phyloP scores from a whole-genome alignment of 2,329 filamentous ascomycete genomes.

The Chaetomiaceae sp. region DNA sequence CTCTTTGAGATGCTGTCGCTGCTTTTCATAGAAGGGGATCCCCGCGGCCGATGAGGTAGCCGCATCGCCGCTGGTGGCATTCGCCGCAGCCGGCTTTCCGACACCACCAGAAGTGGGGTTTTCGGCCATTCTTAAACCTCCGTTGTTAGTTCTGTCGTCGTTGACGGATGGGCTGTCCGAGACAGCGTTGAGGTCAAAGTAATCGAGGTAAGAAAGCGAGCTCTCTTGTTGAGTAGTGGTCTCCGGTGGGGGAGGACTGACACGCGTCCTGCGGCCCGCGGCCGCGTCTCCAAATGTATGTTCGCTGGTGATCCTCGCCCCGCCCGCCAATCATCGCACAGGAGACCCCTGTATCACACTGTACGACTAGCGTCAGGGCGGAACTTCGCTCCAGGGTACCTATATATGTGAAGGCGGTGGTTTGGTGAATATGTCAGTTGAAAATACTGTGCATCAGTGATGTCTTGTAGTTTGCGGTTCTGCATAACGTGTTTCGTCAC shows the following conservation, averaged over 20 bases:
- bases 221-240: too few species aligned
- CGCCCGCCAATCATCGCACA: conserved; percentile 2
- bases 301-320: too few species aligned
- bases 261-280: too few species aligned
- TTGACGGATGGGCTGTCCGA: too few species aligned
- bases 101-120: not conserved
- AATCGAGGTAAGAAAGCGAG: not conserved
- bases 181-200: not conserved
- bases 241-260: too few species aligned
- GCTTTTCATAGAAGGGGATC: conserved; percentile 67
- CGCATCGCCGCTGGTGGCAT: conserved; percentile 3
- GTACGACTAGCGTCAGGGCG: not conserved
- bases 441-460: too few species aligned
- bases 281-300: not conserved
- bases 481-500: too few species aligned
- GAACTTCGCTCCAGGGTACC: too few species aligned
- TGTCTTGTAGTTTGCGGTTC: too few species aligned
- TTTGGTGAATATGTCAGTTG: too few species aligned
- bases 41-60: conserved; percentile 34
- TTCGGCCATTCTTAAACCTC: conserved; percentile 5
- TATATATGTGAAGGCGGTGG: too few species aligned
- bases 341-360: not conserved
- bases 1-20: conserved; percentile 62
- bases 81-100: conserved; percentile 3
- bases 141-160: not conserved